Base-by-base conservation (phyloP, 1,284 basidiomycete species). In the Rhodofomes roseus region DNA sequence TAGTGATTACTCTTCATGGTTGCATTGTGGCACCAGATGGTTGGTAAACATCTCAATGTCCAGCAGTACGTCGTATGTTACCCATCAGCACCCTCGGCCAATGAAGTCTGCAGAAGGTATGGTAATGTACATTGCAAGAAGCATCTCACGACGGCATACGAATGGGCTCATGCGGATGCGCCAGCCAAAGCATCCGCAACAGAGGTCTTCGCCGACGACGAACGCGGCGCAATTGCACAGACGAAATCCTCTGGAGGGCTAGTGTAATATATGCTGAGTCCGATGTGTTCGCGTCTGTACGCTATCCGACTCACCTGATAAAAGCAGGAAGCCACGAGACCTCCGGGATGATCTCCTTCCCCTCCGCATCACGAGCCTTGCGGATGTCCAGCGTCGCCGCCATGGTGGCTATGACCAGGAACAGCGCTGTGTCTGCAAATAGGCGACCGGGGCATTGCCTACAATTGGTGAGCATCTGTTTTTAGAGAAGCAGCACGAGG, bases 311-410 rank as follows among this genome's bases (percentile, higher is more conserved):
- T 36, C 8, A 46, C 57, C 52, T 43, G 52, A 54, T n/a, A 20
- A 48, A 25, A 8, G 52, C 57, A 1, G 41, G 34, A 14, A 37
- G 4, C 22, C 54, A 59, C 2, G 20, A 27, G 18, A 23, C 44
- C 12, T 34, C 11, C 8, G 57, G 52, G 1, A 14, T 46, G 18
- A 54, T 59, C 18, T 54, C 52, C 2, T 46, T 48, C 2, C 57
- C 57, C 20, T 36, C 9, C 20, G 14, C 9, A 37, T 59, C 57
- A 12, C 23, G 40, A 25, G 57, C 51, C 16, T 40, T 46, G 3
- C 16, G 22, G 27, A 59, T 54, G 25, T 59, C 36, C 41, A 59
- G 22, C 22, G 57, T 59, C 2, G 57, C 57, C 4, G 54, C 14
- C 0, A 59, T 54, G 41, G 48, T 59, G 0, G 53, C 27, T 9